phyloP scores from a whole-genome alignment of 768 basidiomycete genomes.

The Tylopilus intermedius region DNA sequence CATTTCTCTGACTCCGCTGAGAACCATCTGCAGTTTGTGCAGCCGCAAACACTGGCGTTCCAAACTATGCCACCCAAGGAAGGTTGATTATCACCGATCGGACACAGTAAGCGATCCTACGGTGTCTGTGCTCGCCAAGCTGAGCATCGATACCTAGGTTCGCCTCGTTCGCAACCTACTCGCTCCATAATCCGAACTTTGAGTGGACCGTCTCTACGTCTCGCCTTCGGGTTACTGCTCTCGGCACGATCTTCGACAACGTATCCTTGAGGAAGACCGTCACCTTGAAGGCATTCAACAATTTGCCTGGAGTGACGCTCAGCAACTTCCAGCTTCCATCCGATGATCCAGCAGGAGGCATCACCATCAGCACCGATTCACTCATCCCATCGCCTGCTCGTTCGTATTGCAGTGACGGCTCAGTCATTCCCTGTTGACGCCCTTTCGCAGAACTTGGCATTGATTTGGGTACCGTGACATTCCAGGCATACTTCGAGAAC shows the following conservation, averaged over 20 bases:
- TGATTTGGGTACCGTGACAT: constrained; percentile 58
- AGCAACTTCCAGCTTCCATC: constrained; percentile 66
- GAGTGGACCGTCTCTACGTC: constrained; percentile 66
- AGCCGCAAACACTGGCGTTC: constrained; percentile 61
- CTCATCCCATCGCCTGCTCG: constrained; percentile 62
- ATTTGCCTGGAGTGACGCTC: constrained; percentile 64
- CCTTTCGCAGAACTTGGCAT: constrained; percentile 56
- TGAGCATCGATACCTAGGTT: constrained; percentile 37
- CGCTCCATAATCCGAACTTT: constrained; percentile 61
- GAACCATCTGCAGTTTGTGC: constrained; percentile 48
- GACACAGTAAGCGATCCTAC: constrained; percentile 34
- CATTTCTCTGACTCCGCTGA: not conserved
- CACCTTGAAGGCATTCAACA: constrained; percentile 66
- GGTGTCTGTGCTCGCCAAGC: not conserved
- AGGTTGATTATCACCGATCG: constrained; percentile 52
- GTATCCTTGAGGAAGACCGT: constrained; percentile 57
- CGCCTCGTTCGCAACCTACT: constrained; percentile 58
- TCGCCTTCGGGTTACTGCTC: constrained; percentile 57
- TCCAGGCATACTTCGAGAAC: constrained; percentile 56
- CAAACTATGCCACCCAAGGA: constrained; percentile 52
- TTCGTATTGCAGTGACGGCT: constrained; percentile 33
- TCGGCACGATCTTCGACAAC: constrained; percentile 65
- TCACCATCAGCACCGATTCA: constrained; percentile 64
- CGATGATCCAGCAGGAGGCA: constrained; percentile 65
- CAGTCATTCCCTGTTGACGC: constrained; percentile 10